Evolutionary conservation across 2,329 filamentous ascomycete species (phyloP).

Genomic region (Epichloe glyceriae): DNA sequence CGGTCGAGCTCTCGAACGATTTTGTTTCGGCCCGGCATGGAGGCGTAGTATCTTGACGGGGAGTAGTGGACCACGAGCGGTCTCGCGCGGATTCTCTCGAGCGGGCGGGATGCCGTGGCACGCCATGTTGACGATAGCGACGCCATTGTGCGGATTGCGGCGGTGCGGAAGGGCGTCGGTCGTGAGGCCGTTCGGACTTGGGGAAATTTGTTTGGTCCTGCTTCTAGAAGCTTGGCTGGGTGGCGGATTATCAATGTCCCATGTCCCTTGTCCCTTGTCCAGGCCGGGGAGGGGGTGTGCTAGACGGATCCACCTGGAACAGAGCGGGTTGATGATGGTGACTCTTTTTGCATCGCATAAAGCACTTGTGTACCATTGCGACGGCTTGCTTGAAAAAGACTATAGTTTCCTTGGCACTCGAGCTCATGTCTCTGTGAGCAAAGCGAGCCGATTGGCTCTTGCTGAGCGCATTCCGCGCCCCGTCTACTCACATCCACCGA

Average conservation of each 20-base stretch:
- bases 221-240: too few relatives aligned
- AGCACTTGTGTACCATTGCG: too few relatives aligned
- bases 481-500: background rate
- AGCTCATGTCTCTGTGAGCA: constrained; percentile 2
- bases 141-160: constrained; percentile 4
- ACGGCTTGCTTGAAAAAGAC: too few relatives aligned
- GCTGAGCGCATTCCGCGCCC: background rate
- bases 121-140: constrained; percentile 11
- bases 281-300: too few relatives aligned
- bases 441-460: constrained; percentile 19
- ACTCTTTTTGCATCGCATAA: too few relatives aligned
- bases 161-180: constrained; percentile 10
- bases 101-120: constrained; percentile 7
- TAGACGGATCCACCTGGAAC: too few relatives aligned
- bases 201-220: too few relatives aligned
- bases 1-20: constrained; percentile 19
- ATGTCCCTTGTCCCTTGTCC: too few relatives aligned
- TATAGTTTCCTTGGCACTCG: too few relatives aligned
- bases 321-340: too few relatives aligned
- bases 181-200: background rate
- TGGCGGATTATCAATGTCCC: too few relatives aligned
- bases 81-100: constrained; percentile 11
- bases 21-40: constrained; percentile 13
- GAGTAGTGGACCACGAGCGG: constrained; percentile 12
- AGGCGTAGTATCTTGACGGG: constrained; percentile 12